These are phyloP conservation scores for Pterula multifida DNA, from an alignment of 1,284 basidiomycete genomes.

Conservation along the genomic window DNA sequence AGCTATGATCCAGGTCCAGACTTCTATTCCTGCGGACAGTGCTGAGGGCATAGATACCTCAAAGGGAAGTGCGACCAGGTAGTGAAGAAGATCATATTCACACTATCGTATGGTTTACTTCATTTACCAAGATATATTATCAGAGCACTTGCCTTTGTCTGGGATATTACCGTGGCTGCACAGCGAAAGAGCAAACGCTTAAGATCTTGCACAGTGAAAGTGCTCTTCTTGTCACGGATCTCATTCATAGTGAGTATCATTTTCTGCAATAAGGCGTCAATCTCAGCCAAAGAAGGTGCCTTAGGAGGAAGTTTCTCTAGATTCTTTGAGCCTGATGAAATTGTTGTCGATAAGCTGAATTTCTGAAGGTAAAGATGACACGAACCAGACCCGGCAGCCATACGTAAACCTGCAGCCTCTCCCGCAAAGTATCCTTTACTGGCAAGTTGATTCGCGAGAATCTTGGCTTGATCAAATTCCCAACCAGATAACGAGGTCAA, in stretches of 20 bases:
- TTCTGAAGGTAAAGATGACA: constrained; percentile 4
- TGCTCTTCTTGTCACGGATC: constrained; percentile 60
- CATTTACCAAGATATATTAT: neutral
- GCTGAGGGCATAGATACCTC: constrained; percentile 82
- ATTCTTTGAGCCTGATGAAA: constrained; percentile 32
- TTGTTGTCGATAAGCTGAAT: constrained; percentile 8
- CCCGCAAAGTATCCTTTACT: constrained; percentile 81
- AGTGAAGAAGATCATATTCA: constrained; percentile 81
- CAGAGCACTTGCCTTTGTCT: constrained; percentile 40
- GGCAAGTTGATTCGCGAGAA: constrained; percentile 69
- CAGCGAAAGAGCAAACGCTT: constrained; percentile 82
- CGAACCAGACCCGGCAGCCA: constrained; percentile 44
- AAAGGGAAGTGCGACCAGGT: constrained; percentile 83
- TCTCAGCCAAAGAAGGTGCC: constrained; percentile 42
- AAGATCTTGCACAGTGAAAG: constrained; percentile 69
- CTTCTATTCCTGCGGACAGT: constrained; percentile 80
- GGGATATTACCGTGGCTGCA: constrained; percentile 67
- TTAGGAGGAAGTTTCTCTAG: constrained; percentile 53
- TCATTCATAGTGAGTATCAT: constrained; percentile 58
- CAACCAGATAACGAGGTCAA: constrained; percentile 43
- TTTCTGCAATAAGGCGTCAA: constrained; percentile 57
- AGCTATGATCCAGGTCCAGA: constrained; percentile 95
- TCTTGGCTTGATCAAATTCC: constrained; percentile 68
- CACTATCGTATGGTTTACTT: constrained; percentile 31
- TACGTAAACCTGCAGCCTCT: constrained; percentile 72